These are phyloP conservation scores for Excoecaria agallocha DNA, from an alignment of 345 rosid genomes.

Conservation along the genomic window DNA sequence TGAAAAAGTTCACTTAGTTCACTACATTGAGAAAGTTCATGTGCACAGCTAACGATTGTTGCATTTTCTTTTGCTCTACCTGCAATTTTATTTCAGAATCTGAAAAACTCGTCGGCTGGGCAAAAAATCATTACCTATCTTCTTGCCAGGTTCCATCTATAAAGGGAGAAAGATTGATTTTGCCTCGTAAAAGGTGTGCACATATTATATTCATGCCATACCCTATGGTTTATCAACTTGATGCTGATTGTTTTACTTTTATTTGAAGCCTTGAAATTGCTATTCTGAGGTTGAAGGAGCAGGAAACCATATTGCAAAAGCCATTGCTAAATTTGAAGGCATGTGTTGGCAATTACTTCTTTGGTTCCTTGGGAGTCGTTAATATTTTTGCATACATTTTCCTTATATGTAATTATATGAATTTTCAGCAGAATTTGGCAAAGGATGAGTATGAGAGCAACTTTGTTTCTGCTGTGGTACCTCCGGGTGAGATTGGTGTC, in stretches of 20 bases:
- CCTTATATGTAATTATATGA: slow-evolving; percentile 25
- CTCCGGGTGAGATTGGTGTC: slow-evolving; percentile 92
- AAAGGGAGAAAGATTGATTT: slow-evolving; percentile 61
- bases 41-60: slow-evolving; percentile 1
- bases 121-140: slow-evolving; percentile 80
- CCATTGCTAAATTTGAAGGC: slow-evolving; percentile 81
- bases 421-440: slow-evolving; percentile 63
- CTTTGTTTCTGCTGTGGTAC: slow-evolving; percentile 87
- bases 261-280: slow-evolving; percentile 79
- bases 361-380: slow-evolving; percentile 11
- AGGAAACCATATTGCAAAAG: slow-evolving; percentile 61
- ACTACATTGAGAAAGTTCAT: slow-evolving; percentile 2
- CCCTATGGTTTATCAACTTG: neutral
- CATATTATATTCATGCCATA: neutral
- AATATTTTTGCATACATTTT: slow-evolving; percentile 10
- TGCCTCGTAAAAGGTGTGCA: slow-evolving; percentile 82
- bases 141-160: slow-evolving; percentile 59
- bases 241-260: slow-evolving; percentile 33
- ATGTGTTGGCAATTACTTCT: slow-evolving; percentile 21
- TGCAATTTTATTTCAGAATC: slow-evolving; percentile 53
- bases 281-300: slow-evolving; percentile 73
- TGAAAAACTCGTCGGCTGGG: slow-evolving; percentile 96
- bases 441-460: slow-evolving; percentile 88
- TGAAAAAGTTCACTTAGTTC: neutral
- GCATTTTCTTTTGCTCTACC: neutral